Percentiles rank a stretch among this genome's conserved stretches.
Evolutionary conservation across 345 rosid species (phyloP).

Genomic region (Capsella bursapastoris): DNA sequence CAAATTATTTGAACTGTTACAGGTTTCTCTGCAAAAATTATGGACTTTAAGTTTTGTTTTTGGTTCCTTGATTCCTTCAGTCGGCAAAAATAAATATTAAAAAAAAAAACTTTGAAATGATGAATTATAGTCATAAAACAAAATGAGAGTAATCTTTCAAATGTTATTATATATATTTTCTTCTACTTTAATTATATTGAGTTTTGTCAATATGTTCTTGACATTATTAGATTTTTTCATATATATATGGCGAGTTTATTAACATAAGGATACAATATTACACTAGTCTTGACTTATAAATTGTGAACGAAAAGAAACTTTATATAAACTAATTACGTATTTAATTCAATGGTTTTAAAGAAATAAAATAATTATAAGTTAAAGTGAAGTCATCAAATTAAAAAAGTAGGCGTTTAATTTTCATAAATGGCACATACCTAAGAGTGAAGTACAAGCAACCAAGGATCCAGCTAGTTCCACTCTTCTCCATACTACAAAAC

Average conservation of each 20-base stretch:
- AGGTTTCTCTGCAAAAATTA: conserved; percentile 9
- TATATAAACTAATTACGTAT: background rate
- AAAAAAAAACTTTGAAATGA: conserved; percentile 7
- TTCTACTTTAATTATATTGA: background rate
- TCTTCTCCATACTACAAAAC: conserved; percentile 25
- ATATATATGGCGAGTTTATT: too few relatives aligned
- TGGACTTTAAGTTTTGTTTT: conserved; percentile 4
- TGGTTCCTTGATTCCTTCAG: conserved; percentile 25
- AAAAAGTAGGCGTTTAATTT: conserved; percentile 13
- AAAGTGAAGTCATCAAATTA: background rate
- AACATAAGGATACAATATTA: too few relatives aligned
- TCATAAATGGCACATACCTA: background rate
- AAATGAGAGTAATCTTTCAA: background rate
- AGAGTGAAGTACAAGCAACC: conserved; percentile 32
- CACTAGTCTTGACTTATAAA: background rate
- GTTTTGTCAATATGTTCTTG: conserved; percentile 4
- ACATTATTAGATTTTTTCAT: background rate
- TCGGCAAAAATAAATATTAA: conserved; percentile 11
- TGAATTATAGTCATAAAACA: background rate
- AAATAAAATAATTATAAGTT: background rate
- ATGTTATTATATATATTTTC: background rate
- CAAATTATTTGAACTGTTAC: conserved; percentile 27
- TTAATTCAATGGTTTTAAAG: background rate
- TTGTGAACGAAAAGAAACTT: background rate
- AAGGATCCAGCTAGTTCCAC: conserved; percentile 30